These are phyloP conservation scores for Urostyla sp. DNA, from an alignment of 73 alveolate species.

Conservation along the genomic window DNA sequence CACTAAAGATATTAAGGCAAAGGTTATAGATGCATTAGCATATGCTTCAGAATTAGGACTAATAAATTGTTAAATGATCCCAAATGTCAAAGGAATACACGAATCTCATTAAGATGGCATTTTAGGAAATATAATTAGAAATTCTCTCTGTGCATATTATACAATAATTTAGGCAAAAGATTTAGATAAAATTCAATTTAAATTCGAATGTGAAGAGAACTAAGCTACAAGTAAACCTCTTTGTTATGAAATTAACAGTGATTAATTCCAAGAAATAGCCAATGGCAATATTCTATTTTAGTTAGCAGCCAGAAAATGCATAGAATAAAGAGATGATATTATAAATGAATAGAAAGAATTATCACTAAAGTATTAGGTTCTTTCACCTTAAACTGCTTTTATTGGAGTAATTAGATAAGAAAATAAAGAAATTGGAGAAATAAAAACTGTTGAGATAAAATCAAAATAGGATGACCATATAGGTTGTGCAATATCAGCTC, in stretches of 20 bases:
- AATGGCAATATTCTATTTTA: conserved; percentile 4
- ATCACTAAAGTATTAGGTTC: conserved; percentile 11
- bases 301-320: conserved; percentile 17
- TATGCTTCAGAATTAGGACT: conserved; percentile 41
- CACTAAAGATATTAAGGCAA: conserved; percentile 56
- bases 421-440: conserved; percentile 17
- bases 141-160: background rate
- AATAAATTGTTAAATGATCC: conserved; percentile 1
- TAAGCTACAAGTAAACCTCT: background rate
- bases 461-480: too few species aligned
- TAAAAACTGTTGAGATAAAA: background rate
- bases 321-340: background rate
- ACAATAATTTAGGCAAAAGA: background rate
- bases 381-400: conserved; percentile 19
- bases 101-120: conserved; percentile 16
- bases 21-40: conserved; percentile 72
- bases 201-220: background rate
- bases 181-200: background rate
- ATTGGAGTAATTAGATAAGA: conserved; percentile 30
- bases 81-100: background rate
- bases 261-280: background rate
- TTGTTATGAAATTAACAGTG: background rate
- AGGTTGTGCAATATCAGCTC: too few species aligned
- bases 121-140: conserved; percentile 36
- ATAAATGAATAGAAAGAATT: background rate